Percentiles rank a stretch among this genome's conserved stretches.
Conservation (phyloP, 2,329 filamentous ascomycete species). For the Bipolaris zeicola region DNA sequence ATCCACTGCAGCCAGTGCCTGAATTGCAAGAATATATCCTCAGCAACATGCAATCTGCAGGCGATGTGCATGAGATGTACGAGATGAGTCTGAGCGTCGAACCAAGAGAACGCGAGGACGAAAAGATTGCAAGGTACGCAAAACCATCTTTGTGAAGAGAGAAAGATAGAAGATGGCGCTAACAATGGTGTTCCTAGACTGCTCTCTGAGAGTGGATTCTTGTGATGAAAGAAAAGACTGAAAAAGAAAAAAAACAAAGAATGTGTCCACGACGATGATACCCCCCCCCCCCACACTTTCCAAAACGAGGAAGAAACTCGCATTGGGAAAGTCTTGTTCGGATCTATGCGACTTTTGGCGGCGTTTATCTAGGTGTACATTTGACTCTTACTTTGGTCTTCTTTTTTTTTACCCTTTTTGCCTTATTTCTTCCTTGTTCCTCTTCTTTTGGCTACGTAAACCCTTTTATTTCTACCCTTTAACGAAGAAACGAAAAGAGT, state of each 20-base stretch:
- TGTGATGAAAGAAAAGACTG: conserved; percentile 46
- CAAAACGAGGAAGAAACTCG: conserved; percentile 26
- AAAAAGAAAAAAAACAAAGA: background rate
- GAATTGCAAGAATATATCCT: conserved; percentile 97
- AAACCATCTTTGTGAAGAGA: conserved; percentile 4
- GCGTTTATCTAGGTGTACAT: background rate
- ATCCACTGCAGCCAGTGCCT: conserved; percentile 83
- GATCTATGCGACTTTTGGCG: conserved; percentile 4
- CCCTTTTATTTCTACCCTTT: background rate
- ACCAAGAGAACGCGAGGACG: conserved; percentile 93
- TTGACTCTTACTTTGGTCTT: background rate
- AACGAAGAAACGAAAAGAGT: conserved; percentile 11
- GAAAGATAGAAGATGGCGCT: conserved; percentile 11
- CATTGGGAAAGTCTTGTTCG: conserved; percentile 17
- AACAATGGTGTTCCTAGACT: conserved; percentile 47
- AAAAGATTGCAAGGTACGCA: conserved; percentile 95
- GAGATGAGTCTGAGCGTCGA: conserved; percentile 93
- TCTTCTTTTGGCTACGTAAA: background rate
- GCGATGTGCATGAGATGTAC: conserved; percentile 99
- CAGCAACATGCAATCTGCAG: conserved; percentile 92
- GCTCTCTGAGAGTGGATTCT: conserved; percentile 61
- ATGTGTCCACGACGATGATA: conserved; percentile 34
- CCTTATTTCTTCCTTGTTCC: background rate
- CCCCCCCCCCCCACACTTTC: conserved; percentile 14
- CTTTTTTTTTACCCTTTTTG: background rate